Percentiles rank a stretch among this genome's conserved stretches.
Evolutionary conservation across 805 yeast genomes (phyloP).

Genomic region (Candida endomychidarum): DNA sequence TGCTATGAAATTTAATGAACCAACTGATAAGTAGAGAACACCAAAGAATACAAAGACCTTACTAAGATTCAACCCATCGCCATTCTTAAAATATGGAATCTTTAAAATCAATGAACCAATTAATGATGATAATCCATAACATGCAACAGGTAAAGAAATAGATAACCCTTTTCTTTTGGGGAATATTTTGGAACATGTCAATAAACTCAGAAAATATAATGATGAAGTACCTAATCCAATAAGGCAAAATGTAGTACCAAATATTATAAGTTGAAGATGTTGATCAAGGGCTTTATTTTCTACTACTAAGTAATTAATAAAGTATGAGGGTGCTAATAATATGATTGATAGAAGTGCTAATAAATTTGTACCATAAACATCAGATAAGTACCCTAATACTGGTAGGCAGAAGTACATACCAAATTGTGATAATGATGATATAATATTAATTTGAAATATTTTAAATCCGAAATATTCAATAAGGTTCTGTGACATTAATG

Average conservation of each 20-base stretch:
- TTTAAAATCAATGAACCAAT: conserved; percentile 65
- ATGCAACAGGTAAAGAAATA: conserved; percentile 84
- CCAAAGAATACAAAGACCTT: conserved; percentile 55
- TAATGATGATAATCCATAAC: conserved; percentile 80
- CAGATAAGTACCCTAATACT: conserved; percentile 75
- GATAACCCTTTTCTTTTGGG: conserved; percentile 76
- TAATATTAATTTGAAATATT: conserved; percentile 64
- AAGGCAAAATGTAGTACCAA: conserved; percentile 51
- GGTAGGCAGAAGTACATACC: conserved; percentile 90
- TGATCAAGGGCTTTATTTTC: not conserved
- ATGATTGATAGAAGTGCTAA: conserved; percentile 60
- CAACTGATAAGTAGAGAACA: conserved; percentile 52
- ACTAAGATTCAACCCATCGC: conserved; percentile 41
- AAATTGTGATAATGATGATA: conserved; percentile 69
- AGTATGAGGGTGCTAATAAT: conserved; percentile 69
- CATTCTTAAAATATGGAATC: conserved; percentile 33
- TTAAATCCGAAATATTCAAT: conserved; percentile 56
- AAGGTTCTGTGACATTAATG: conserved; percentile 74
- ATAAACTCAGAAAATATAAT: conserved; percentile 64
- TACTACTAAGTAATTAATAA: conserved; percentile 24
- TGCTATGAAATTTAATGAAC: conserved; percentile 60
- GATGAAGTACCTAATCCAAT: conserved; percentile 76
- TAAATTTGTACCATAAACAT: conserved; percentile 78
- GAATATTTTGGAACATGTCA: conserved; percentile 84
- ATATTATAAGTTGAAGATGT: conserved; percentile 10